Base-by-base conservation (phyloP, 805 yeast genomes). In the Candida nemodendra region DNA sequence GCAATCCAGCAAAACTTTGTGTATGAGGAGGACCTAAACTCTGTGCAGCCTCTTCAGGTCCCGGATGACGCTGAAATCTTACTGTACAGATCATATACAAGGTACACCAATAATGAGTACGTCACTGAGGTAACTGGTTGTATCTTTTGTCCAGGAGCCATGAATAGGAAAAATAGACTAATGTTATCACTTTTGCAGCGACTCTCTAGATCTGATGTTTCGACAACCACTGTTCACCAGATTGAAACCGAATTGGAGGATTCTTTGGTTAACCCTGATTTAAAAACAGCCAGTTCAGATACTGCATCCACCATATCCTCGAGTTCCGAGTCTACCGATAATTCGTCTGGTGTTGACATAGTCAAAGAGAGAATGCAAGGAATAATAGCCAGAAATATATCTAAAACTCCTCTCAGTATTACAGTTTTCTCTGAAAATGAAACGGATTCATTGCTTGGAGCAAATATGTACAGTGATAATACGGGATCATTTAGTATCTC, bases 81-180 rank as follows among this genome's bases (percentile, higher is more conserved):
- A 2, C 60, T 82, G 27, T 80, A 76, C 48, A 83, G 82, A 16
- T 71, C 81, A 4, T 81, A 71, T 56, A 68, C 79, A 0, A 61
- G 76, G 5, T 51, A 44, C 14, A 56, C 51, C 9, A 59, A 56
- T 12, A 53, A 53, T 6, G 68, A 66, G 35, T 77, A 67, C 45
- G 73, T 74, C 27, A 74, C 83, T 2, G 78, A 78, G 24, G 76
- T 90, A 3, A 71, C 85, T 30, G 96, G 96, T 5, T 77, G 84
- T 74, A 64, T 84, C 18, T 72, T 53, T 36, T 69, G 84, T 28
- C 87, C 89, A 0, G 95, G 95, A 1, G 66, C 73, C 7, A 74
- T 79, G 69, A 73, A 76, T 21, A 68, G 95, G 28, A 87, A 83
- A 53, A 87, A 88, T 59, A 66, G 81, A 41, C 57, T 90, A 30